phyloP scores from a whole-genome alignment of 352 stramenopile genomes.

The Phytopythium aichiense region DNA sequence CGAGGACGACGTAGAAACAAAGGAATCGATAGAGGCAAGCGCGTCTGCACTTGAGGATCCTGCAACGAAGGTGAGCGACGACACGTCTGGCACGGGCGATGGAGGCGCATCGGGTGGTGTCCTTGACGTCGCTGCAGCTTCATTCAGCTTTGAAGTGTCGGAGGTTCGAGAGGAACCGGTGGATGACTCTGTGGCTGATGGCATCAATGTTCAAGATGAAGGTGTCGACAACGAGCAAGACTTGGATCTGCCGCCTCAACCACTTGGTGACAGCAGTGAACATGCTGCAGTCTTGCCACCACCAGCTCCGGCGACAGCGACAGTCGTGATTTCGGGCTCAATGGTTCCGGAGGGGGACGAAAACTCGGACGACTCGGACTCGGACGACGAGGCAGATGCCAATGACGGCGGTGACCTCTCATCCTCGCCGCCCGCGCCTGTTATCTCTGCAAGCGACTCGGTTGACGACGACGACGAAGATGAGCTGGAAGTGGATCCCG shows the following conservation, averaged over 20 bases:
- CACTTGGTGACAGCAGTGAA: not conserved
- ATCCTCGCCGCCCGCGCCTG: conserved; percentile 15
- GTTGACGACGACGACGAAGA: conserved; percentile 42
- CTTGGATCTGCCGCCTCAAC: not conserved
- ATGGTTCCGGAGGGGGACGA: conserved; percentile 30
- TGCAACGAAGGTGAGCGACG: not conserved
- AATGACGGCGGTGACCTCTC: not conserved
- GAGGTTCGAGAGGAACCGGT: not conserved
- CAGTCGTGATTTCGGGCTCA: conserved; percentile 19
- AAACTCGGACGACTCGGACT: conserved; percentile 23
- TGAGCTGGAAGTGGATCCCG: conserved; percentile 37
- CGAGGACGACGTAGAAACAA: not conserved
- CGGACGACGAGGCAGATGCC: conserved; percentile 25
- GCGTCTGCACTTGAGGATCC: not conserved
- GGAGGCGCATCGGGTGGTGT: not conserved
- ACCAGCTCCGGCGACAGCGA: conserved; percentile 12
- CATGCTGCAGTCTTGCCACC: conserved; percentile 9
- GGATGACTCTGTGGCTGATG: not conserved
- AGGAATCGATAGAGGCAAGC: not conserved
- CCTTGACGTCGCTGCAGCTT: not conserved
- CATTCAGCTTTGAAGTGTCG: not conserved
- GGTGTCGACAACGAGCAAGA: not conserved
- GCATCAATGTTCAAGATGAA: not conserved
- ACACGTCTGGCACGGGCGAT: not conserved
- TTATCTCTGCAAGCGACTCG: not conserved